Evolutionary conservation across 2,329 filamentous ascomycete genomes (phyloP).

Genomic region (Fonsecaea pedrosoi): DNA sequence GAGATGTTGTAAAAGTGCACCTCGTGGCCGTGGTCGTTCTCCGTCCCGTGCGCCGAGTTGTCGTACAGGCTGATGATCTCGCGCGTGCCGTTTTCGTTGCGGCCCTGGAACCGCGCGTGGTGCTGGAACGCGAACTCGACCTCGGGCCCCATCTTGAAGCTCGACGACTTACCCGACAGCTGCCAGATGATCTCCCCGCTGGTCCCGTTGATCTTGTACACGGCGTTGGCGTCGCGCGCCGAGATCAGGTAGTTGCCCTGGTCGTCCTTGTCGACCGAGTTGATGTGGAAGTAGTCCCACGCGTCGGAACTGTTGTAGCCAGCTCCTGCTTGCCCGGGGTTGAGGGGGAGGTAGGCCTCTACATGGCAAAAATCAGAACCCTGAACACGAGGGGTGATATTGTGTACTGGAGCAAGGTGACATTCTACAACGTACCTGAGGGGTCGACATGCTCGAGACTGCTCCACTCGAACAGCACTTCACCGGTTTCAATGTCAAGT

Average conservation of each 20-base stretch:
- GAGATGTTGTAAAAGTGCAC: constrained; percentile 51
- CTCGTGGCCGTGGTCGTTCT: constrained; percentile 47
- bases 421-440: constrained; percentile 7
- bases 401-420: background rate
- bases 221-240: constrained; percentile 48
- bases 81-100: constrained; percentile 51
- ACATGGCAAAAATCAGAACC: background rate
- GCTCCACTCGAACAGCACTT: constrained; percentile 56
- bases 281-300: constrained; percentile 64
- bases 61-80: constrained; percentile 62
- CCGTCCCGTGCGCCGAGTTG: constrained; percentile 59
- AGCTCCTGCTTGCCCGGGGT: constrained; percentile 33
- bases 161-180: constrained; percentile 56
- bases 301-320: constrained; percentile 38
- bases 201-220: constrained; percentile 53
- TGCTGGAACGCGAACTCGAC: constrained; percentile 60
- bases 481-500: constrained; percentile 52
- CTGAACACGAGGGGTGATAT: background rate
- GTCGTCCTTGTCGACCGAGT: constrained; percentile 59
- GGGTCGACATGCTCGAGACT: constrained; percentile 52
- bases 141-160: constrained; percentile 51
- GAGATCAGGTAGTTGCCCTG: constrained; percentile 55
- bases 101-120: constrained; percentile 55
- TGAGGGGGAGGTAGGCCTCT: constrained; percentile 31
- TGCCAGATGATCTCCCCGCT: constrained; percentile 58